phyloP scores from a whole-genome alignment of 1,284 basidiomycete genomes.

The Boletus hoseneyae region DNA sequence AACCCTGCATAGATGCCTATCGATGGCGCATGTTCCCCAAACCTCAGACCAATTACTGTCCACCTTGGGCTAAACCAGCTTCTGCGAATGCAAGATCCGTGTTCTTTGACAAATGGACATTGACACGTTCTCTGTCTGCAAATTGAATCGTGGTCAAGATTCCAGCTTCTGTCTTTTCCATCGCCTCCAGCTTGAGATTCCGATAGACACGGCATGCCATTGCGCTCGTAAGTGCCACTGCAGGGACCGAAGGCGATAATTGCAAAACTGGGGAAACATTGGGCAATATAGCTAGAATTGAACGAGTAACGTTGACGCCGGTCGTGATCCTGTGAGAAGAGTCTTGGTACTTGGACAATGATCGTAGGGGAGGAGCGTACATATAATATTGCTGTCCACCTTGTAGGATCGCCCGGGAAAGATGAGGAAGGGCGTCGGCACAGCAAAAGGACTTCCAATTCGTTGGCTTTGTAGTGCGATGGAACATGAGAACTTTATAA shows the following conservation, averaged over 20 bases:
- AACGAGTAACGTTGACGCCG: constrained; percentile 19
- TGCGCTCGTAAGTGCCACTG: constrained; percentile 27
- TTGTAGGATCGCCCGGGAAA: constrained; percentile 27
- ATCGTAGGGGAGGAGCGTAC: constrained; percentile 11
- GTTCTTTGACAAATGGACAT: constrained; percentile 2
- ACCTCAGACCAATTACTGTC: background rate
- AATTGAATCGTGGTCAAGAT: constrained; percentile 22
- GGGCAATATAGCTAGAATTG: background rate
- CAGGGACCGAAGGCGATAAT: constrained; percentile 18
- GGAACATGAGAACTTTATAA: constrained; percentile 21
- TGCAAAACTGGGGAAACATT: constrained; percentile 17
- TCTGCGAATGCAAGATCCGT: background rate
- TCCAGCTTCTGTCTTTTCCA: constrained; percentile 8
- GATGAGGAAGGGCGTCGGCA: constrained; percentile 20
- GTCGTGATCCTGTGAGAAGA: constrained; percentile 20
- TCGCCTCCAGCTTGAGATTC: constrained; percentile 29
- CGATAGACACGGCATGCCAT: constrained; percentile 36
- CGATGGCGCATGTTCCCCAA: background rate
- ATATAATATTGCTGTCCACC: constrained; percentile 33
- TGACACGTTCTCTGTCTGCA: constrained; percentile 2
- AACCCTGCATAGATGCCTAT: background rate
- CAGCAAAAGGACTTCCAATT: constrained; percentile 11
- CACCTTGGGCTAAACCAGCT: constrained; percentile 2
- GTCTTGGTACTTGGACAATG: background rate
- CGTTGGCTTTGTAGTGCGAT: constrained; percentile 3